Conservation (phyloP, 805 yeast genomes). For the Zygosaccharomyces lentus region DNA sequence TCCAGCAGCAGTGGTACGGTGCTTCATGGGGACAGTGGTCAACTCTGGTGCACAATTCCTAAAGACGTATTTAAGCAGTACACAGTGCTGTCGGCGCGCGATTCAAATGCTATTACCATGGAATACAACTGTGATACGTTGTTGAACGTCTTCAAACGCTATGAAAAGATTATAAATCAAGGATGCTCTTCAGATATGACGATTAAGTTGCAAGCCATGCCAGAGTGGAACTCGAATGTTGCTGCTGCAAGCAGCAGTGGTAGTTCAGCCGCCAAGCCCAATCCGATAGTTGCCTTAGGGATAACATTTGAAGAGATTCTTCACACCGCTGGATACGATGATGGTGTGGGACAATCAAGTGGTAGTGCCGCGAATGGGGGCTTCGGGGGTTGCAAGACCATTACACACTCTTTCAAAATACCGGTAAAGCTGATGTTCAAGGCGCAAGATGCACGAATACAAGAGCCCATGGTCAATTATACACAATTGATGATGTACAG, state of each 20-base stretch:
- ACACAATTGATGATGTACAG: conserved; percentile 54
- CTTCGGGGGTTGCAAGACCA: conserved; percentile 30
- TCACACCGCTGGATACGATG: conserved; percentile 12
- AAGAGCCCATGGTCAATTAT: conserved; percentile 59
- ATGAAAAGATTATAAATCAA: conserved; percentile 28
- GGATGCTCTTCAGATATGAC: conserved; percentile 29
- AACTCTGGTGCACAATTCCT: conserved; percentile 35
- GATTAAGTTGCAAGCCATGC: conserved; percentile 27
- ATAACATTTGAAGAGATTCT: conserved; percentile 32
- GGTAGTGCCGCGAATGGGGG: neutral
- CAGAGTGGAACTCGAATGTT: conserved; percentile 26
- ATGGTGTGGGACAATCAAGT: conserved; percentile 5
- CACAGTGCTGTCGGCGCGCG: conserved; percentile 27
- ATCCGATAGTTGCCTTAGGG: conserved; percentile 28
- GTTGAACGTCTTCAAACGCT: conserved; percentile 29
- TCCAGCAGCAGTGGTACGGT: conserved; percentile 13
- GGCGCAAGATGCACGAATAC: conserved; percentile 47
- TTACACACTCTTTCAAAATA: conserved; percentile 63
- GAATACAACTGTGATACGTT: conserved; percentile 33
- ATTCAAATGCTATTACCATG: conserved; percentile 29
- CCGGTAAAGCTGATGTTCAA: conserved; percentile 62
- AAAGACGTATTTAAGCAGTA: conserved; percentile 30
- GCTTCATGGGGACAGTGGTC: conserved; percentile 30
- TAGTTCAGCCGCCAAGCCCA: conserved; percentile 11
- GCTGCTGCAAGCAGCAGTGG: neutral